Evolutionary conservation across 2,329 filamentous ascomycete species (phyloP).

Genomic region (Cladophialophora carrionii): DNA sequence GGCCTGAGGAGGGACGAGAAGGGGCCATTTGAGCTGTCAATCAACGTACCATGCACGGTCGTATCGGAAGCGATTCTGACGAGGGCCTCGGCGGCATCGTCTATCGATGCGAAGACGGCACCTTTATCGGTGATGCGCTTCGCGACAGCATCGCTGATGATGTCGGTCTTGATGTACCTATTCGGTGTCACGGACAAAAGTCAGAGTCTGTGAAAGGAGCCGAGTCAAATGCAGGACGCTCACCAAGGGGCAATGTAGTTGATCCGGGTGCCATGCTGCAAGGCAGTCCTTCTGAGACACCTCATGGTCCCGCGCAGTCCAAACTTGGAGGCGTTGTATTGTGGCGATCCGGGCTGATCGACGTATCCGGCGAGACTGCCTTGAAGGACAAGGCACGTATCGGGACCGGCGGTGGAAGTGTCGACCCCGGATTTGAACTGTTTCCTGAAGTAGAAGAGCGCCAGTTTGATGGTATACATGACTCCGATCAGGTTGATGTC

Average conservation of each 20-base stretch:
- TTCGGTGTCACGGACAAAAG: not conserved
- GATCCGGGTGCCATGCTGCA: slow-evolving; percentile 51
- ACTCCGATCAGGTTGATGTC: slow-evolving; percentile 43
- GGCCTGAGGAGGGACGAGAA: not conserved
- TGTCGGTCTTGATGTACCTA: not conserved
- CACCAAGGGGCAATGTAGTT: slow-evolving; percentile 55
- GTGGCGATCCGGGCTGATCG: slow-evolving; percentile 35
- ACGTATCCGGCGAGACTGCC: not conserved
- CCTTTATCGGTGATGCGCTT: not conserved
- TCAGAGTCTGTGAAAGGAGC: not conserved
- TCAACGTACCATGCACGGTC: not conserved
- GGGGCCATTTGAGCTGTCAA: not conserved
- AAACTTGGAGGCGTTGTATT: slow-evolving; percentile 53
- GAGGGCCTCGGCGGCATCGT: not conserved
- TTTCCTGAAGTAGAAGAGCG: slow-evolving; percentile 44
- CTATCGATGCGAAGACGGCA: not conserved
- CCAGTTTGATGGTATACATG: slow-evolving; percentile 45
- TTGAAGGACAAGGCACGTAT: not conserved
- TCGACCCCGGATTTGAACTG: slow-evolving; percentile 26
- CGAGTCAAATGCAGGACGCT: slow-evolving; percentile 22
- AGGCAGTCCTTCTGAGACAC: slow-evolving; percentile 44
- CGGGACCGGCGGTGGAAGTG: not conserved
- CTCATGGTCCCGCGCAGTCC: slow-evolving; percentile 52
- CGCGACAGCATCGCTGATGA: not conserved
- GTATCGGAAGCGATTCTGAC: not conserved